These are phyloP conservation scores for Pelagomonas calceolata DNA, from an alignment of 108 stramenopile genomes.

Conservation along the genomic window DNA sequence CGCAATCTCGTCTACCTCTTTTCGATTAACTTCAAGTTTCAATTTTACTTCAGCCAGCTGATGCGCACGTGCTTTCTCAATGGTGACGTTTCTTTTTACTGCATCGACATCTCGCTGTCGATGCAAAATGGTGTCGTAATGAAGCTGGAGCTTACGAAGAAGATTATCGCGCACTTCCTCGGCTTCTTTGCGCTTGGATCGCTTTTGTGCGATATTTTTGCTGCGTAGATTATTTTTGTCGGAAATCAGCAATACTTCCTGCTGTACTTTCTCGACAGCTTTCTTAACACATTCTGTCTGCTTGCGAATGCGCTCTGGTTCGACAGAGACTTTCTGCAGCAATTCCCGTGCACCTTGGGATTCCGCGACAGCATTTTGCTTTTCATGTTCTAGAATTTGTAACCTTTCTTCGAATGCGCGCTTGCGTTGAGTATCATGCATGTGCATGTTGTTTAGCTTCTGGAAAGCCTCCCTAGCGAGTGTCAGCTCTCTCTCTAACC, in stretches of 20 bases:
- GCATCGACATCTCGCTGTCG: constrained; percentile 39
- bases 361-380: constrained; percentile 8
- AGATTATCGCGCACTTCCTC: constrained; percentile 21
- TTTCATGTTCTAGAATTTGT: constrained; percentile 14
- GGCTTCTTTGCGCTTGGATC: constrained; percentile 25
- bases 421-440: neutral
- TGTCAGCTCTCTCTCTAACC: neutral
- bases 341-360: neutral
- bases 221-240: constrained; percentile 11
- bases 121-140: constrained; percentile 32
- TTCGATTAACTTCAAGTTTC: constrained; percentile 29
- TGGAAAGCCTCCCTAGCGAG: no score
- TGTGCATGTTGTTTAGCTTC: constrained; percentile 4
- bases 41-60: constrained; percentile 21
- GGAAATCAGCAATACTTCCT: constrained; percentile 24
- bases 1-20: constrained; percentile 24
- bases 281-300: constrained; percentile 36
- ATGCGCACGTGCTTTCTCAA: constrained; percentile 33
- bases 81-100: constrained; percentile 27
- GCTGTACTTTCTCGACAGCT: constrained; percentile 21
- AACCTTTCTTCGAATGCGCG: constrained; percentile 1
- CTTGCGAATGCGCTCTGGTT: constrained; percentile 37
- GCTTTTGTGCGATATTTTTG: constrained; percentile 18
- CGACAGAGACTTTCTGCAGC: constrained; percentile 17
- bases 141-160: constrained; percentile 34